Percentiles rank a stretch among this genome's conserved stretches.
Evolutionary conservation across 352 stramenopile species (phyloP).

Genomic region (Globisporangium nunn): DNA sequence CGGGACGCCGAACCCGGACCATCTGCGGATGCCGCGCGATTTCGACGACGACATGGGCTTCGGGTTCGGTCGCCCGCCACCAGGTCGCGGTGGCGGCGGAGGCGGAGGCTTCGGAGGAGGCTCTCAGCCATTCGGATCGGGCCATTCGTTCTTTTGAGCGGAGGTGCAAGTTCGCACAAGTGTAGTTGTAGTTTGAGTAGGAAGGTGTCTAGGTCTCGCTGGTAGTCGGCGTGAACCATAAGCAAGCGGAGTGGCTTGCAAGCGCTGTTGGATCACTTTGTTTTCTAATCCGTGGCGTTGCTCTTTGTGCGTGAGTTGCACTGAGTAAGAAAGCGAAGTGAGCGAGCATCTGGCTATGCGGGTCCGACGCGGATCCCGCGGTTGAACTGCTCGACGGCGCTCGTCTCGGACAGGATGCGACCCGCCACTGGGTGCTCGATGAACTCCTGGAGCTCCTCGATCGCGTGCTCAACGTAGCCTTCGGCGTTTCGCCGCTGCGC

Average conservation of each 20-base stretch:
- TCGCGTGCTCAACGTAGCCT: conserved; percentile 58
- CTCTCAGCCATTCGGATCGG: conserved; percentile 46
- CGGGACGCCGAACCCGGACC: conserved; percentile 67
- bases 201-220: too few relatives aligned
- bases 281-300: too few relatives aligned
- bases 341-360: conserved; percentile 7
- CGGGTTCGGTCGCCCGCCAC: conserved; percentile 31
- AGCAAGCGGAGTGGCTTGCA: too few relatives aligned
- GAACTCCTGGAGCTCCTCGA: conserved; percentile 69
- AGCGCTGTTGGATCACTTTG: too few relatives aligned
- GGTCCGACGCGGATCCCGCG: conserved; percentile 69
- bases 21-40: conserved; percentile 72
- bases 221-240: too few relatives aligned
- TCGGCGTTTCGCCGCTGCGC: conserved; percentile 54
- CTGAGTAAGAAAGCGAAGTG: too few relatives aligned
- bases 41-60: conserved; percentile 40
- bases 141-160: conserved; percentile 52
- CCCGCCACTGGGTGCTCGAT: conserved; percentile 66
- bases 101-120: conserved; percentile 21
- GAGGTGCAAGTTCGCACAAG: not conserved
- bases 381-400: conserved; percentile 48
- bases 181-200: not conserved
- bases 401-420: conserved; percentile 59
- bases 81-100: conserved; percentile 19
- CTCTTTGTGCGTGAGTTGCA: too few relatives aligned